Conservation (phyloP, 495 filamentous ascomycete species). For the Rostrohypoxylon terebratum region DNA sequence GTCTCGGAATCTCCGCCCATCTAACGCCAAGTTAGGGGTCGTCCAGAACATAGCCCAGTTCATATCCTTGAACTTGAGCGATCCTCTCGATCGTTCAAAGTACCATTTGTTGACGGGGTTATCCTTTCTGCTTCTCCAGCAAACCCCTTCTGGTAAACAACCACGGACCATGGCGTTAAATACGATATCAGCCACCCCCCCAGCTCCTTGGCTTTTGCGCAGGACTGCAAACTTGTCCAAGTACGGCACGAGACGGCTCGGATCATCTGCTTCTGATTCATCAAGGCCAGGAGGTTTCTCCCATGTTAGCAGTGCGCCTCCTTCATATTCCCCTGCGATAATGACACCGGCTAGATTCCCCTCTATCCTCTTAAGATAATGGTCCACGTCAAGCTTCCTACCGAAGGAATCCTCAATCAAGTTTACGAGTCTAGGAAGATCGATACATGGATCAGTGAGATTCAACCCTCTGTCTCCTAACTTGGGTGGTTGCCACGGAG, state of each 20-base stretch:
- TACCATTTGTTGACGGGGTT: conserved; percentile 97
- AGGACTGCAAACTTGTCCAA: conserved; percentile 98
- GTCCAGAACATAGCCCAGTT: conserved; percentile 99
- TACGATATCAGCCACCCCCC: conserved; percentile 92
- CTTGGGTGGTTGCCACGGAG: conserved; percentile 74
- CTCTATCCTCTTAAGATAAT: conserved; percentile 83
- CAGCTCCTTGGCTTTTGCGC: conserved; percentile 86
- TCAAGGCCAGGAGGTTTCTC: conserved; percentile 75
- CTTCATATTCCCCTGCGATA: conserved; percentile 96
- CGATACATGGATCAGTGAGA: conserved; percentile 81
- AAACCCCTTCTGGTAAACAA: conserved; percentile 83
- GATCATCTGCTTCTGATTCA: conserved; percentile 64
- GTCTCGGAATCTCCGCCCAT: conserved; percentile 71
- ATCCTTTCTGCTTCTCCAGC: conserved; percentile 82
- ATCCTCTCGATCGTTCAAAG: conserved; percentile 87
- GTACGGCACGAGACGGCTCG: conserved; percentile 82
- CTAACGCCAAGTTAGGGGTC: conserved; percentile 67
- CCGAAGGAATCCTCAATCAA: conserved; percentile 96
- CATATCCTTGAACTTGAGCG: conserved; percentile 78
- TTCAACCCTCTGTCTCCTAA: conserved; percentile 64
- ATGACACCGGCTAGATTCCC: conserved; percentile 88
- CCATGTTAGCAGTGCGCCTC: conserved; percentile 95
- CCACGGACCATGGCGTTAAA: conserved; percentile 94
- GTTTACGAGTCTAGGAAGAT: conserved; percentile 81
- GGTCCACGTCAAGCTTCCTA: conserved; percentile 81